phyloP scores from a whole-genome alignment of 495 filamentous ascomycete species.

The Talaromyces trachyspermus region DNA sequence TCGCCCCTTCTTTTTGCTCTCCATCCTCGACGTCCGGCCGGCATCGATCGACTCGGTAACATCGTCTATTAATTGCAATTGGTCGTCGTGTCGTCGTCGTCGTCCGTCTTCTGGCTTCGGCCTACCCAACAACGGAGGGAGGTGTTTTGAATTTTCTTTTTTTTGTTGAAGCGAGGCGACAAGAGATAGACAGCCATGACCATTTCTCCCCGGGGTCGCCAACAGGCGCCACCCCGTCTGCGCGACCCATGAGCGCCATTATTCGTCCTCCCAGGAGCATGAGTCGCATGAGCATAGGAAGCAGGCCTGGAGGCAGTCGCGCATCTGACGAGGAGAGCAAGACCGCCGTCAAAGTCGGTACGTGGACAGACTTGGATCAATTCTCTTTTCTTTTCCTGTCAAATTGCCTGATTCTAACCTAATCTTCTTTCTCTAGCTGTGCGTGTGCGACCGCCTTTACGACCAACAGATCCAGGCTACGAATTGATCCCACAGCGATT shows the following conservation, averaged over 20 bases:
- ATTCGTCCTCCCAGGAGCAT: slow-evolving; percentile 73
- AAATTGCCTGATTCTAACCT: slow-evolving; percentile 9
- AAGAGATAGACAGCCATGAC: slow-evolving; percentile 30
- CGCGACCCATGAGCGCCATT: slow-evolving; percentile 78
- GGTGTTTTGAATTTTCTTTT: neutral
- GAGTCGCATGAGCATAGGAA: slow-evolving; percentile 85
- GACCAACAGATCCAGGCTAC: slow-evolving; percentile 78
- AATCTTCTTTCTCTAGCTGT: slow-evolving; percentile 53
- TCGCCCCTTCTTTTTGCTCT: neutral
- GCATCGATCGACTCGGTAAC: neutral
- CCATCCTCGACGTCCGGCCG: neutral
- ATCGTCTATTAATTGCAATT: no score
- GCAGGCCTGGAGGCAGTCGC: slow-evolving; percentile 73
- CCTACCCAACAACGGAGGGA: neutral
- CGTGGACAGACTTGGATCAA: slow-evolving; percentile 30
- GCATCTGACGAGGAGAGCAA: slow-evolving; percentile 89
- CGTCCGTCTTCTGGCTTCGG: neutral
- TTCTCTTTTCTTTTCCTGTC: slow-evolving; percentile 6
- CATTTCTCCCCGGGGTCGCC: slow-evolving; percentile 54
- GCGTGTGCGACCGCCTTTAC: slow-evolving; percentile 84
- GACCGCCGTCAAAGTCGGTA: slow-evolving; percentile 99
- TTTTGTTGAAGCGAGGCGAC: neutral
- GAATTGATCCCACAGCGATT: slow-evolving; percentile 95
- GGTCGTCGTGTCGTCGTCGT: neutral
- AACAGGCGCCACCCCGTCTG: slow-evolving; percentile 41